A percentile compares a stretch with the other conserved stretches of the same genome.
Evolutionary conservation across 495 filamentous ascomycete genomes (phyloP).

Genomic region (Cryomyces minteri): DNA sequence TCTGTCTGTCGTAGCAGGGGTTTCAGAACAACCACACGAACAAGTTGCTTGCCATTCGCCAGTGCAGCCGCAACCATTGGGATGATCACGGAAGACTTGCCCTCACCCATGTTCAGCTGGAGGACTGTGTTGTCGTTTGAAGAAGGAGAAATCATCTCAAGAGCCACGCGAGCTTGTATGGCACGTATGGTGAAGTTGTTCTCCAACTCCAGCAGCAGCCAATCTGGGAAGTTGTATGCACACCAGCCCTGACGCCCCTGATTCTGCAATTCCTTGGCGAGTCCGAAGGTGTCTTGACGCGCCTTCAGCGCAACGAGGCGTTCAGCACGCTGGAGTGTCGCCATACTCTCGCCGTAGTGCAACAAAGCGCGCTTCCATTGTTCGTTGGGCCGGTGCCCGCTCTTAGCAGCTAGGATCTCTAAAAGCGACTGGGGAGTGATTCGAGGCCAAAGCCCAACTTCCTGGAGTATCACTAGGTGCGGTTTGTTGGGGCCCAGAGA

Average conservation of each 20-base stretch:
- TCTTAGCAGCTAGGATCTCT: background rate
- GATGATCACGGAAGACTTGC: slow-evolving; percentile 54
- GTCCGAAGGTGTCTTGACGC: slow-evolving; percentile 9
- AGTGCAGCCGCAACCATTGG: slow-evolving; percentile 39
- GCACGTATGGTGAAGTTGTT: slow-evolving; percentile 40
- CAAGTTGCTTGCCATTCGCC: slow-evolving; percentile 31
- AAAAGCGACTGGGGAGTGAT: background rate
- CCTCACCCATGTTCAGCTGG: slow-evolving; percentile 63
- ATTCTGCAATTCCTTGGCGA: slow-evolving; percentile 33
- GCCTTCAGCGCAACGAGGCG: slow-evolving; percentile 12
- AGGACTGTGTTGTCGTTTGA: slow-evolving; percentile 31
- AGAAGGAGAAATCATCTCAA: slow-evolving; percentile 33
- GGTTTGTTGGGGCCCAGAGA: background rate
- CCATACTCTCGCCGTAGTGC: background rate
- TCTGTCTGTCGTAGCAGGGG: slow-evolving; percentile 43
- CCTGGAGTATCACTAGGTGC: background rate
- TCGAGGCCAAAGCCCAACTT: background rate
- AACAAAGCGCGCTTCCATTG: background rate
- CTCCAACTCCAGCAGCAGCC: slow-evolving; percentile 44
- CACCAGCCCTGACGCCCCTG: slow-evolving; percentile 33
- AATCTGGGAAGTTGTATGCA: slow-evolving; percentile 31
- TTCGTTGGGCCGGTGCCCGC: background rate
- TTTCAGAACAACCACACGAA: slow-evolving; percentile 42
- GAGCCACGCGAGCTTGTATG: slow-evolving; percentile 38
- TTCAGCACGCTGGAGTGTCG: slow-evolving; percentile 9